Evolutionary conservation across 176 grass and related monocot genomes (phyloP).

Genomic region (Chloris gayana): DNA sequence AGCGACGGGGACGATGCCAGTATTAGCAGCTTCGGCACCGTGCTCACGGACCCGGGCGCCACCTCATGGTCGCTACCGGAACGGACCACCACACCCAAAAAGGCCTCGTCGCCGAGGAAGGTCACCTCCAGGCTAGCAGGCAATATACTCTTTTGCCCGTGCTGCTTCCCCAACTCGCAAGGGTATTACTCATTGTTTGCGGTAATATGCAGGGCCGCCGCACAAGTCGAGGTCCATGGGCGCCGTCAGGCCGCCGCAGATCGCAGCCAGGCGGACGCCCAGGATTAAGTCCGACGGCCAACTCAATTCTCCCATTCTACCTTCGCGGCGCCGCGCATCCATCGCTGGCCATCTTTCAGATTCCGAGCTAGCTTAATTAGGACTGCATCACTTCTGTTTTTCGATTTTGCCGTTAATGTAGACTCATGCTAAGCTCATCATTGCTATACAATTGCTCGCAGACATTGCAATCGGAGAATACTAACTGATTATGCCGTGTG

Average conservation of each 20-base stretch:
- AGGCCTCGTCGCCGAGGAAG: conserved; percentile 41
- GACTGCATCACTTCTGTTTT: not conserved
- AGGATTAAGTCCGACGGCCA: conserved; percentile 62
- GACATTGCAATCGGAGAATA: no score
- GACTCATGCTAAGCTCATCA: not conserved
- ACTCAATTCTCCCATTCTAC: conserved; percentile 20
- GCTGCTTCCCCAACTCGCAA: no score
- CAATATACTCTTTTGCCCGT: conserved; percentile 18
- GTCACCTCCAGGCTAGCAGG: conserved; percentile 46
- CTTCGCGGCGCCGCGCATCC: conserved; percentile 23
- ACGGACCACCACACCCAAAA: conserved; percentile 11
- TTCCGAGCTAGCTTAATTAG: conserved; percentile 53
- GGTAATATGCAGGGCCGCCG: conserved; percentile 45
- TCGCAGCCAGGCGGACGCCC: conserved; percentile 20
- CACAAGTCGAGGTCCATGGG: conserved; percentile 48
- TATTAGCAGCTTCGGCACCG: not conserved
- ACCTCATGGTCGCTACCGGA: conserved; percentile 31
- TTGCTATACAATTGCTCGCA: not conserved
- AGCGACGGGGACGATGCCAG: conserved; percentile 64
- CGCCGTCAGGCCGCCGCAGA: conserved; percentile 23
- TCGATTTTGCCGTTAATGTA: not conserved
- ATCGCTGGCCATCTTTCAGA: conserved; percentile 58
- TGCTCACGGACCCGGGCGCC: conserved; percentile 29
- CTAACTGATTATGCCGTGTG: no score
- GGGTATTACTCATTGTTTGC: no score